phyloP scores from a whole-genome alignment of 2,329 filamentous ascomycete genomes.

The Aspergillus tubingensis region DNA sequence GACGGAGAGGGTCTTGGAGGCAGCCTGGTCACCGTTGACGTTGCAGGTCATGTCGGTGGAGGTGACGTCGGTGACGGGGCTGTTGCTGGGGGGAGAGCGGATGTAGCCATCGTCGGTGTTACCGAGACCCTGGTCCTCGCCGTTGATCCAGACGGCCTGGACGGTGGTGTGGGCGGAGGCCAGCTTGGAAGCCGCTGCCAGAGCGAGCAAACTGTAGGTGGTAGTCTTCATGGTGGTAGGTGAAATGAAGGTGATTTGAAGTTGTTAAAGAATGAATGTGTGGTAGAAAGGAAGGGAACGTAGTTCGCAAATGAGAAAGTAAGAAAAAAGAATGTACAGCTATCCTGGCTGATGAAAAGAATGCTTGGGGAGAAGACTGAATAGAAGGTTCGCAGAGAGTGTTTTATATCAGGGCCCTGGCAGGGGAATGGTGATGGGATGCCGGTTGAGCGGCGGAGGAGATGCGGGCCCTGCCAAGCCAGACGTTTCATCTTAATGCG shows the following conservation, averaged over 20 bases:
- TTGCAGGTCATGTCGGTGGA: constrained; percentile 27
- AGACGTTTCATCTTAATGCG: constrained; percentile 11
- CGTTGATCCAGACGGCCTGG: constrained; percentile 27
- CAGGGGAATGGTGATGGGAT: too few relatives aligned
- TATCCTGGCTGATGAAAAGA: neutral
- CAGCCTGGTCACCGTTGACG: constrained; percentile 19
- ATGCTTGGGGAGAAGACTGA: neutral
- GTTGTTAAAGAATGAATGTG: constrained; percentile 5
- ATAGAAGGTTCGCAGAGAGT: neutral
- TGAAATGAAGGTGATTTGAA: constrained; percentile 9
- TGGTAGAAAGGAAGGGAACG: neutral
- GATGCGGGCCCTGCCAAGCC: constrained; percentile 4
- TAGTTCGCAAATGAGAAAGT: constrained; percentile 4
- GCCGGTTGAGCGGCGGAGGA: neutral
- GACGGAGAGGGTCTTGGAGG: constrained; percentile 22
- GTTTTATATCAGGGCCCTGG: constrained; percentile 6
- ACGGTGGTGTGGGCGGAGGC: constrained; percentile 25
- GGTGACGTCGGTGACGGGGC: constrained; percentile 24
- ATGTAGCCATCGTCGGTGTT: constrained; percentile 24
- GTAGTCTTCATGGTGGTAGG: constrained; percentile 22
- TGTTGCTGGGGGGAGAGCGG: constrained; percentile 25
- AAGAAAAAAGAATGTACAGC: constrained; percentile 6
- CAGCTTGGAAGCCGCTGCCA: constrained; percentile 26
- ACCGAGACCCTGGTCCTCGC: constrained; percentile 23
- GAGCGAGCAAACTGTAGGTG: constrained; percentile 25